A percentile compares a stretch with the other conserved stretches of the same genome.
Conservation (phyloP, 2,329 filamentous ascomycete genomes). For the Talaromyces sp. region DNA sequence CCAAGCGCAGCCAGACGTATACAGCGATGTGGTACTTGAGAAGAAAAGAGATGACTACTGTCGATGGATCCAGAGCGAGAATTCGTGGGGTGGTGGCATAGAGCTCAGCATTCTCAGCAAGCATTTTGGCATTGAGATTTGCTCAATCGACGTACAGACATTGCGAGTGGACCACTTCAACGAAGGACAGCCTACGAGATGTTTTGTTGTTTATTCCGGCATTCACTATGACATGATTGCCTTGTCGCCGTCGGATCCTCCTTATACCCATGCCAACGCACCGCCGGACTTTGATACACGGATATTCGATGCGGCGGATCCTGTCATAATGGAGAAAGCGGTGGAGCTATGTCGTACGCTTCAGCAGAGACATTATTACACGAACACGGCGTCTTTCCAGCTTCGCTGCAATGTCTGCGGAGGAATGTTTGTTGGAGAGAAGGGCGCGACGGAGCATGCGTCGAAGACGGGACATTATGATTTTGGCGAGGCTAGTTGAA, state of each 20-base stretch:
- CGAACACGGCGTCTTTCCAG: constrained; percentile 76
- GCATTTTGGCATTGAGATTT: constrained; percentile 81
- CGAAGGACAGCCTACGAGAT: constrained; percentile 65
- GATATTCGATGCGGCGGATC: constrained; percentile 62
- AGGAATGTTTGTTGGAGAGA: constrained; percentile 43
- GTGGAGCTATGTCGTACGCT: constrained; percentile 64
- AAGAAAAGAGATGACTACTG: constrained; percentile 72
- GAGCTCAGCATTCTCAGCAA: constrained; percentile 82
- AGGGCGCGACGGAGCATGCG: constrained; percentile 47
- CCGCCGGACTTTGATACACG: constrained; percentile 76
- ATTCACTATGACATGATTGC: constrained; percentile 93
- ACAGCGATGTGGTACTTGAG: constrained; percentile 74
- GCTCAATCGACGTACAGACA: constrained; percentile 74
- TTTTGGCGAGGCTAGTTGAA: constrained; percentile 46
- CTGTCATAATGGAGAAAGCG: constrained; percentile 58
- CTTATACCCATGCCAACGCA: constrained; percentile 54
- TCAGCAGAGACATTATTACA: constrained; percentile 75
- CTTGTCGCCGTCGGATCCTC: constrained; percentile 62
- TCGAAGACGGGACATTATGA: constrained; percentile 47
- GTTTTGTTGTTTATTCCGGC: constrained; percentile 82
- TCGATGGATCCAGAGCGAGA: constrained; percentile 71
- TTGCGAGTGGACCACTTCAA: constrained; percentile 72
- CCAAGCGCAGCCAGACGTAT: constrained; percentile 66
- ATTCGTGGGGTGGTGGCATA: constrained; percentile 88
- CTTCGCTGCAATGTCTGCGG: constrained; percentile 68